Conservation (phyloP, 768 basidiomycete genomes). For the Suillus brevipes region DNA sequence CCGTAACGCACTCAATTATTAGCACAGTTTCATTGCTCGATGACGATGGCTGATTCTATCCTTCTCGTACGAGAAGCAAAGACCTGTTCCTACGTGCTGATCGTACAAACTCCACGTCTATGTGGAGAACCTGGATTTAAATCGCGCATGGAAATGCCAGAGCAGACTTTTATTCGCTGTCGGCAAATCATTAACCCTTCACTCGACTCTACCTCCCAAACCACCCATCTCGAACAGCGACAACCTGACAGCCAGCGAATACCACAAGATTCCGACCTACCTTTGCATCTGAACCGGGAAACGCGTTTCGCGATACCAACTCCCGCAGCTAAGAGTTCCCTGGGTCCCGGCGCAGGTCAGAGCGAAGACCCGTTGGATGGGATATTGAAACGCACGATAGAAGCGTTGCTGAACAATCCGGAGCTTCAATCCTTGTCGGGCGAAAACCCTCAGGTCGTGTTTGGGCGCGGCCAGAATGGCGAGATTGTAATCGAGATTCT, state of each 20-base stretch:
- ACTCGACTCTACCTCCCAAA: slow-evolving; percentile 17
- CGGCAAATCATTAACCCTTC: slow-evolving; percentile 60
- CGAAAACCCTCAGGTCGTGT: slow-evolving; percentile 37
- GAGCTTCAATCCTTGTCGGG: slow-evolving; percentile 29
- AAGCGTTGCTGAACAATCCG: slow-evolving; percentile 31
- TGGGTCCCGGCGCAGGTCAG: slow-evolving; percentile 18
- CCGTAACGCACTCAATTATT: slow-evolving; percentile 6
- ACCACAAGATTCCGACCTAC: slow-evolving; percentile 55
- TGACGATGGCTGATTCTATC: slow-evolving; percentile 90
- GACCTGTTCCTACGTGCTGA: slow-evolving; percentile 91
- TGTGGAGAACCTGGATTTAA: slow-evolving; percentile 93
- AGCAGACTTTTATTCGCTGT: slow-evolving; percentile 74
- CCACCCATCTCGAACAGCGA: slow-evolving; percentile 32
- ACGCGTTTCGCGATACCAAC: slow-evolving; percentile 46
- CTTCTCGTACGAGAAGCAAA: slow-evolving; percentile 91
- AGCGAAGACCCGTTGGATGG: slow-evolving; percentile 22
- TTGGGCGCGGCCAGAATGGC: slow-evolving; percentile 45
- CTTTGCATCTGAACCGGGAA: slow-evolving; percentile 52
- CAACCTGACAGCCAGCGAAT: slow-evolving; percentile 27
- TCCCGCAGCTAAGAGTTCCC: slow-evolving; percentile 19
- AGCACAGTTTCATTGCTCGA: slow-evolving; percentile 88
- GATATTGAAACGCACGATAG: slow-evolving; percentile 30
- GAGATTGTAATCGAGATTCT: slow-evolving; percentile 44
- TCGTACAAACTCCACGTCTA: slow-evolving; percentile 92
- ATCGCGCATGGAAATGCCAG: slow-evolving; percentile 63